Percentiles rank a stretch among this genome's conserved stretches.
These are phyloP conservation scores for Pilobolus umbonatus DNA, from an alignment of 192 early-diverging fungal genomes.

Conservation along the genomic window DNA sequence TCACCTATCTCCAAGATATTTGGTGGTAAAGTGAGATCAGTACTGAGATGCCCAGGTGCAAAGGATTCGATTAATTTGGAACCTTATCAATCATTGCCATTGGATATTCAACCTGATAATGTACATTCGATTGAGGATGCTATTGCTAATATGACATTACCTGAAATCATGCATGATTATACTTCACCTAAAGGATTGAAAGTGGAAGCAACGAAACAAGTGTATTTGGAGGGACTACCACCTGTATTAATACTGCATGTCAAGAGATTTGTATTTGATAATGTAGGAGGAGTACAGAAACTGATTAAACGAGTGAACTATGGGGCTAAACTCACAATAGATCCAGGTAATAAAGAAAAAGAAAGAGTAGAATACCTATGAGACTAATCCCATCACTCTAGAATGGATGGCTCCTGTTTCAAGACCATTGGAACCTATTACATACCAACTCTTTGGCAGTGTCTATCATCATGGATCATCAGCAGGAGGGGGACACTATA, in stretches of 20 bases:
- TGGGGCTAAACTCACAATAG: conserved; percentile 54
- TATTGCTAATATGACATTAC: conserved; percentile 66
- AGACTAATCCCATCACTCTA: conserved; percentile 16
- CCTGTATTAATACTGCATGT: conserved; percentile 90
- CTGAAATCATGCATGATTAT: conserved; percentile 84
- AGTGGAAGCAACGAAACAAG: conserved; percentile 75
- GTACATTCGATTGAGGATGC: conserved; percentile 85
- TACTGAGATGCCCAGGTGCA: conserved; percentile 62
- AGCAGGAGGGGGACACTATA: conserved; percentile 94
- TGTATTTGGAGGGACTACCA: conserved; percentile 75
- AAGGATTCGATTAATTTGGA: conserved; percentile 83
- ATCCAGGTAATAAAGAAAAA: conserved; percentile 40
- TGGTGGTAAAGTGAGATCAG: conserved; percentile 75
- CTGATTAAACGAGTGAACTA: conserved; percentile 82
- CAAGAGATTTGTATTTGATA: conserved; percentile 88
- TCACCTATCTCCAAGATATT: conserved; percentile 88
- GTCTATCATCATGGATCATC: conserved; percentile 92
- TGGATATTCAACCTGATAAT: conserved; percentile 73
- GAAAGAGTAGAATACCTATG: background rate
- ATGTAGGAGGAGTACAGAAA: conserved; percentile 75
- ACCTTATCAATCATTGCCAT: conserved; percentile 81
- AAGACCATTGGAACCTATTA: conserved; percentile 36
- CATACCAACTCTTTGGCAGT: conserved; percentile 75
- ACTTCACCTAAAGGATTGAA: conserved; percentile 41
- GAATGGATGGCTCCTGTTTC: conserved; percentile 59